Conservation (phyloP, 306 rosid genomes). For the Pyrus betulifolia region DNA sequence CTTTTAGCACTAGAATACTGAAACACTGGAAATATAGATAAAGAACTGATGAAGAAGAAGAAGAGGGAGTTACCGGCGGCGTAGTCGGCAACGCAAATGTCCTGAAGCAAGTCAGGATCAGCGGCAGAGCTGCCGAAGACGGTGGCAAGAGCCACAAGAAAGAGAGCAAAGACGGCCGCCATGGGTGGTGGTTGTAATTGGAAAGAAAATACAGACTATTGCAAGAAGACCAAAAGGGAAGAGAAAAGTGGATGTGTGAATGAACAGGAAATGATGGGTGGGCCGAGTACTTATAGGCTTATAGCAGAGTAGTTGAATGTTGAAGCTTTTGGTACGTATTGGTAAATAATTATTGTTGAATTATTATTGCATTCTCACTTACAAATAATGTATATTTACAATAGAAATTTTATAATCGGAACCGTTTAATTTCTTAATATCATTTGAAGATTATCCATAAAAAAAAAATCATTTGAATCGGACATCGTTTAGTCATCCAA, state of each 20-base stretch:
- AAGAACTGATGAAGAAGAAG: neutral
- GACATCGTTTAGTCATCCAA: no score
- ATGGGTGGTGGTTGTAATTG: constrained; percentile 8
- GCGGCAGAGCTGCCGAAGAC: constrained; percentile 33
- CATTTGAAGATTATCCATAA: no score
- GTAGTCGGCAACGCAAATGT: constrained; percentile 79
- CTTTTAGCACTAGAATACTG: neutral
- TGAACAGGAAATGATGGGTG: neutral
- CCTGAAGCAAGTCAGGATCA: constrained; percentile 87
- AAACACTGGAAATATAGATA: neutral
- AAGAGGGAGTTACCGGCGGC: constrained; percentile 36
- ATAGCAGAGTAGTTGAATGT: neutral
- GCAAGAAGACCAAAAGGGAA: neutral
- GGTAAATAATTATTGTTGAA: neutral
- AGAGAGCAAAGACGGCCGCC: constrained; percentile 19
- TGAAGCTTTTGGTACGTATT: neutral
- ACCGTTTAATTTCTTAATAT: no score
- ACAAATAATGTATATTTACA: no score
- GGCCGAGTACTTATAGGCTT: neutral
- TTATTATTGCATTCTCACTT: no score
- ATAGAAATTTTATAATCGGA: no score
- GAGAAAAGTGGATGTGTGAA: neutral
- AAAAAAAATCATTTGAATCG: no score
- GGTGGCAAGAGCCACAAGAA: constrained; percentile 31
- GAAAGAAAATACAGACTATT: neutral